Evolutionary conservation across 176 grass and related monocot species (phyloP), one percentile per base, ranked within the genome.

Genomic region (Sorghum bicolor): DNA sequence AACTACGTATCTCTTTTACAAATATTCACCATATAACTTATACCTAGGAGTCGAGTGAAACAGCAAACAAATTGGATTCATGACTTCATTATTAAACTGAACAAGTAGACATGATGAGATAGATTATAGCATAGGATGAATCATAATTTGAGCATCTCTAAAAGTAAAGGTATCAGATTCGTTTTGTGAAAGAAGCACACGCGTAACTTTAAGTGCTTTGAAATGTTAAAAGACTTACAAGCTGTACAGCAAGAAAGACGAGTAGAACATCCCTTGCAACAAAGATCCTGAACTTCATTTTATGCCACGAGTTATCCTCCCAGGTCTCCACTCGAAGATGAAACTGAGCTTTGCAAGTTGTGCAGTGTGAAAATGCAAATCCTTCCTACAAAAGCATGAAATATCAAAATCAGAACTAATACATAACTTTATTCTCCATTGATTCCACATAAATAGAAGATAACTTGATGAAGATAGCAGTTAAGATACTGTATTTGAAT

Each of bases 311-410:
- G 44, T 99, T 94, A 67, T 99, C 93, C 82, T 99, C 93, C 82
- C 89, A 89, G 80, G 91, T 84, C 79, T 96, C 91, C 29, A 96
- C 89, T 61, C 91, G 86, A 66, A 99, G 87, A 85, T 99, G 96
- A 87, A 99, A 99, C 43, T 89, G 96, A 60, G 93, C 96, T 80
- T 94, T 99, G 87, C 96, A 99, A 71, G 96, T 99, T 67, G 96
- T 96, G 78, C 96, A 99, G 80, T 99, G 93, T 70, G 96, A 96
- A 77, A 99, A 99, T 40, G 93, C 93, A 89, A 96, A 94, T 38
- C 96, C 93, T 92, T 99, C 93, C 93, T 96, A 88, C 8, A 85
- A 74, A 71, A 61, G 69, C 45, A 84, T 28, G 60, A 44, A 10
- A 39, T 52, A 77, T 48, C 30, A 62, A 39, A 75, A 61, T 53